These are phyloP conservation scores for Xerocomus nothofagi DNA, from an alignment of 1,284 basidiomycete genomes.

Conservation along the genomic window DNA sequence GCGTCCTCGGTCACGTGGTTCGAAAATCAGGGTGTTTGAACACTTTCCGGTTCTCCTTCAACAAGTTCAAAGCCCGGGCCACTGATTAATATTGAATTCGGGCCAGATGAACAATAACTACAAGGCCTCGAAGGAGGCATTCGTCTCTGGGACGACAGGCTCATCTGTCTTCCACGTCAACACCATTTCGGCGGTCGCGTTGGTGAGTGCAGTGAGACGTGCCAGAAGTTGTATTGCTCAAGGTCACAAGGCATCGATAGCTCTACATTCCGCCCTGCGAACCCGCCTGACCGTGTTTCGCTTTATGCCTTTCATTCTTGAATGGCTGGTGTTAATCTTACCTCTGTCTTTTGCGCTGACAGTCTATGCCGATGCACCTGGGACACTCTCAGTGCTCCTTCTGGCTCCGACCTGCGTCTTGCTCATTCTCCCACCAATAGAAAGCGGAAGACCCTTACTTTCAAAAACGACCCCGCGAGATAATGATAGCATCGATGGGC, in stretches of 20 bases:
- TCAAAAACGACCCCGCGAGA: conserved; percentile 37
- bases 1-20: conserved; percentile 14
- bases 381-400: conserved; percentile 52
- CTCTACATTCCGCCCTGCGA: conserved; percentile 60
- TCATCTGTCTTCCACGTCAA: conserved; percentile 78
- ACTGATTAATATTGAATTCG: background rate
- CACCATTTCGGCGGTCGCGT: conserved; percentile 64
- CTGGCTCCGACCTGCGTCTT: conserved; percentile 46
- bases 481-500: conserved; percentile 5
- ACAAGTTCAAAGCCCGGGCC: no score
- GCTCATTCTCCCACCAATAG: conserved; percentile 43
- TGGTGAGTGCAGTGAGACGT: conserved; percentile 52
- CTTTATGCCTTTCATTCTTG: conserved; percentile 45
- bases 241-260: conserved; percentile 62
- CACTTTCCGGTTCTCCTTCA: no score
- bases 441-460: conserved; percentile 51
- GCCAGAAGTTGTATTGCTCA: conserved; percentile 11
- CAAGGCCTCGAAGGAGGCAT: conserved; percentile 85
- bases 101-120: conserved; percentile 45
- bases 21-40: background rate
- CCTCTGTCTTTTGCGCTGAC: conserved; percentile 85
- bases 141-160: conserved; percentile 80
- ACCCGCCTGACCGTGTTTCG: conserved; percentile 45
- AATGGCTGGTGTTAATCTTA: conserved; percentile 68
- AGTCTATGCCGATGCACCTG: conserved; percentile 60